Base-by-base conservation (phyloP, 257 asterid genomes). In the Solanum rostratum region DNA sequence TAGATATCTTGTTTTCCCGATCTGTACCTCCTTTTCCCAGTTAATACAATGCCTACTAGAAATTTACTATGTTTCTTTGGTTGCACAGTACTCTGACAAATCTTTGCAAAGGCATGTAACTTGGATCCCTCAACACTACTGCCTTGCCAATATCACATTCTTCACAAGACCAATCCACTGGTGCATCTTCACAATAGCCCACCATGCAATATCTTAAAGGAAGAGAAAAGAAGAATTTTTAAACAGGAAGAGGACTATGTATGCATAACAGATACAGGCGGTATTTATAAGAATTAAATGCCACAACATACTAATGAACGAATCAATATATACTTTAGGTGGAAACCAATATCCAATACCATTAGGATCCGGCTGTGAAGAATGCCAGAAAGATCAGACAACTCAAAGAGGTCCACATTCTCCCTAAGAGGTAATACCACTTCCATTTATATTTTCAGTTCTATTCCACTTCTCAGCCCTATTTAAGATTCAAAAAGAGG, bases 181-280 rank as follows among this genome's bases (percentile, higher is more conserved):
- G 80, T 10, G 20, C 43, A 57, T 66, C 79, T 85, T 45, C 81
- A 53, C 10, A 43, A 71, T 3, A 27, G 39, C 54, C 70, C 81
- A 78, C 39, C 92, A 89, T 83, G 89, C 94, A 94, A 85, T 92
- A 92, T 84, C 98, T 94, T 80, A 71, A 84, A 85, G 54, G 52
- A 85, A 33, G 60, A 66, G 69, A 59, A 84, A 13, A 24, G 0
- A 30, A 46, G 6, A 55, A 2, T 0, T 74, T 74, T 46, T 49
- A 43, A 49, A 24, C 19, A 45, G 7, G 81, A 45, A 73, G 20
- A 22, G 80, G 30, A 71, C 55, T n/a, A 71, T 12, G 53, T 70
- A 49, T 11, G 79, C 53, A 20, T 14, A 70, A 41, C 18, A 33
- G 2, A 60, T 11, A 70, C 53, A 39, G 1, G 22, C 16, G 10